phyloP scores from a whole-genome alignment of 495 filamentous ascomycete genomes.

The Podospora fimiseda region DNA sequence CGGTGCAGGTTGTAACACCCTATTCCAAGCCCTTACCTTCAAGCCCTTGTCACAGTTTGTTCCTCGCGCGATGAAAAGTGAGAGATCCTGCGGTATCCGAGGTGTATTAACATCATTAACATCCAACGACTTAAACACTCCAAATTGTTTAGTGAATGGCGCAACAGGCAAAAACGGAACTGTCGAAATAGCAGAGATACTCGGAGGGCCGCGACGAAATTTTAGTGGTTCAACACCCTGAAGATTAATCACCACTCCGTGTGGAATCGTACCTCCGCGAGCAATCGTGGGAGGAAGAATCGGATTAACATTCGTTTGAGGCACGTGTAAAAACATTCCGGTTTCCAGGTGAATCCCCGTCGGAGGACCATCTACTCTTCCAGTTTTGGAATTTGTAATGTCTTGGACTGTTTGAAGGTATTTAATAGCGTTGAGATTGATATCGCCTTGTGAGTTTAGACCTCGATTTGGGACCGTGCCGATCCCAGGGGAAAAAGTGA shows the following conservation, averaged over 20 bases:
- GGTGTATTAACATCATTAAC: not conserved
- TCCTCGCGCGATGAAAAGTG: not conserved
- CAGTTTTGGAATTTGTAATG: not conserved
- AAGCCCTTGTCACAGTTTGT: too few relatives aligned
- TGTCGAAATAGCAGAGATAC: not conserved
- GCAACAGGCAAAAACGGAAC: not conserved
- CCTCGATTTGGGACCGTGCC: not conserved
- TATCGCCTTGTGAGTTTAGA: not conserved
- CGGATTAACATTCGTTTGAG: not conserved
- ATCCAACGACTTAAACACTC: not conserved
- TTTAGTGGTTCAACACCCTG: not conserved
- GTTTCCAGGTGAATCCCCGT: not conserved
- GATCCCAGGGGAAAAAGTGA: not conserved
- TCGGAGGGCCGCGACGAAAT: not conserved
- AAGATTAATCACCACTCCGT: not conserved
- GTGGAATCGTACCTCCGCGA: not conserved
- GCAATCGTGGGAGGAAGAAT: not conserved
- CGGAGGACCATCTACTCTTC: not conserved
- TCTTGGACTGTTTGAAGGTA: not conserved
- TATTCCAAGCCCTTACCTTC: too few relatives aligned
- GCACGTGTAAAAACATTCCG: not conserved
- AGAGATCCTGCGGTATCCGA: not conserved
- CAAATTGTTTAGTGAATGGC: not conserved
- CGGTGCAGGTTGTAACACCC: too few relatives aligned
- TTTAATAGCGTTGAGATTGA: not conserved